Conservation (phyloP, 768 basidiomycete genomes). For the Peribolospora kevripleyi region DNA sequence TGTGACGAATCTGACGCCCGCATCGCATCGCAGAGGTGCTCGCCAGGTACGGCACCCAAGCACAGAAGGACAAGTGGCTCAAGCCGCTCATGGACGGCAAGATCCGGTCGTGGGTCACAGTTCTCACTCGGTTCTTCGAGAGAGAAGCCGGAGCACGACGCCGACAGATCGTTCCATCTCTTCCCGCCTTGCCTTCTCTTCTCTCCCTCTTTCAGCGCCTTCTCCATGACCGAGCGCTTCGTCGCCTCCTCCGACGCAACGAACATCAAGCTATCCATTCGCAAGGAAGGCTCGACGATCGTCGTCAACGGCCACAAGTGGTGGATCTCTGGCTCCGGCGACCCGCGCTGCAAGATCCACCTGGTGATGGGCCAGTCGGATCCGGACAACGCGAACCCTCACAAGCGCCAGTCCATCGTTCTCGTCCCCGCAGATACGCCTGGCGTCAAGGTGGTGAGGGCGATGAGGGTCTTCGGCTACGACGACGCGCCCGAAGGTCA, state of each 20-base stretch:
- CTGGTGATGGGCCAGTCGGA: slow-evolving; percentile 79
- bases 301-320: slow-evolving; percentile 94
- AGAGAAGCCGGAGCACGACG: too few relatives aligned
- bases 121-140: too few relatives aligned
- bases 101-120: slow-evolving; percentile 36
- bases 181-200: too few relatives aligned
- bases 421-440: slow-evolving; percentile 70
- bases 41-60: slow-evolving; percentile 72
- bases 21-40: slow-evolving; percentile 48
- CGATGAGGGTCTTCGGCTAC: slow-evolving; percentile 80
- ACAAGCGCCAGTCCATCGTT: slow-evolving; percentile 79
- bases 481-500: slow-evolving; percentile 89
- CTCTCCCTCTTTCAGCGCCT: slow-evolving; percentile 24
- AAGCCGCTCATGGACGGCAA: slow-evolving; percentile 67
- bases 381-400: slow-evolving; percentile 45
- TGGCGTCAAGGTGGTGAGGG: slow-evolving; percentile 72
- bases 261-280: slow-evolving; percentile 72
- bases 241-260: slow-evolving; percentile 34
- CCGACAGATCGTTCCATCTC: too few relatives aligned
- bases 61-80: slow-evolving; percentile 79
- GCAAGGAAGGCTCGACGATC: slow-evolving; percentile 59
- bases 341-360: slow-evolving; percentile 68
- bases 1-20: not conserved
- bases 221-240: slow-evolving; percentile 89
- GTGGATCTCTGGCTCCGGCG: slow-evolving; percentile 96